phyloP scores from a whole-genome alignment of 148 eudicot species.

The Polygonum maritimum region DNA sequence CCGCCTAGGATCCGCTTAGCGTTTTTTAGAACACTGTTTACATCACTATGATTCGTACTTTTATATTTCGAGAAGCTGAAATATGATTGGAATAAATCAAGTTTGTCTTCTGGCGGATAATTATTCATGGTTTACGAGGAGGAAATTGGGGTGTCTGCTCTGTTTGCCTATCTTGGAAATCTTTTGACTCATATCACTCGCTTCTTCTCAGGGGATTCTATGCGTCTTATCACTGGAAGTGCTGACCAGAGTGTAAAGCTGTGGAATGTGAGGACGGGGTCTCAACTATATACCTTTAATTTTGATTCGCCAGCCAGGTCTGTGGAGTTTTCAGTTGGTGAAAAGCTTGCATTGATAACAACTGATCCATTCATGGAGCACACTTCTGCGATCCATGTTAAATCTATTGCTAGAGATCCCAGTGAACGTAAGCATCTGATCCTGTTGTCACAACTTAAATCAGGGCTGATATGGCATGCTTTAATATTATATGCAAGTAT shows the following conservation, averaged over 20 bases:
- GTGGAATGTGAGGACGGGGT: conserved; percentile 71
- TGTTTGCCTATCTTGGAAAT: background rate
- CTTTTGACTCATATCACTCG: background rate
- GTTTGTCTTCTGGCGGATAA: background rate
- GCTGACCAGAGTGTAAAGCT: conserved; percentile 88
- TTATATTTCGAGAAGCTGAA: background rate
- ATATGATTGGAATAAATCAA: background rate
- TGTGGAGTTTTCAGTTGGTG: conserved; percentile 70
- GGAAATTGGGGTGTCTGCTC: background rate
- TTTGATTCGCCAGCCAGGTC: conserved; percentile 82
- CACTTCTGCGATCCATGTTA: conserved; percentile 79
- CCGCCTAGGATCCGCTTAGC: too few relatives aligned
- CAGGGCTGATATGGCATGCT: background rate
- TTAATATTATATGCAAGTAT: background rate
- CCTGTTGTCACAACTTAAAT: background rate
- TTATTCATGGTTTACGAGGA: background rate
- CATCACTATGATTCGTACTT: background rate
- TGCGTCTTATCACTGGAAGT: conserved; percentile 72
- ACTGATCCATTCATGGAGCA: conserved; percentile 88
- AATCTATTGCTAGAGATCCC: conserved; percentile 54
- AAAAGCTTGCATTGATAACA: conserved; percentile 72
- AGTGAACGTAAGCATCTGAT: conserved; percentile 41
- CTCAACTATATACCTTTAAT: conserved; percentile 48
- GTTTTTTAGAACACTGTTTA: too few relatives aligned
- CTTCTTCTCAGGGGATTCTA: conserved; percentile 57